Evolutionary conservation across 345 rosid species (phyloP).

Genomic region (Melaleuca alternifolia): DNA sequence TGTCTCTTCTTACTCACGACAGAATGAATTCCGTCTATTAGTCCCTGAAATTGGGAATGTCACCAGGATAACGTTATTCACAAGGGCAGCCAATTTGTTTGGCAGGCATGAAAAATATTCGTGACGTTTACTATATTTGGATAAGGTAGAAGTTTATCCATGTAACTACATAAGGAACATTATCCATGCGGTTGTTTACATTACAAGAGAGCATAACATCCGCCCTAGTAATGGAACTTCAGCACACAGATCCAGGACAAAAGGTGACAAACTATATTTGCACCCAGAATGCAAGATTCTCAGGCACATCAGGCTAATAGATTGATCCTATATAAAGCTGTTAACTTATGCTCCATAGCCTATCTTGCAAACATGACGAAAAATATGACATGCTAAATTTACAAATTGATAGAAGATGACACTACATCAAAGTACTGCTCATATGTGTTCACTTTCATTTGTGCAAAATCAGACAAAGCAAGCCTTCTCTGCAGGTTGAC

Average conservation of each 20-base stretch:
- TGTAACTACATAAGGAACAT: background rate
- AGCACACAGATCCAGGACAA: background rate
- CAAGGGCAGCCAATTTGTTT: background rate
- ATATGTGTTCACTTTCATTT: background rate
- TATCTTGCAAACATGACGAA: background rate
- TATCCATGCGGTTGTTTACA: background rate
- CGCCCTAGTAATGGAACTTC: background rate
- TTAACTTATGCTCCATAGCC: background rate
- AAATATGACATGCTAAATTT: background rate
- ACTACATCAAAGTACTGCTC: background rate
- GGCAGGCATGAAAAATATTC: background rate
- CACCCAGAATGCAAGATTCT: background rate
- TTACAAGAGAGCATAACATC: background rate
- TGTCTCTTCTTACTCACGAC: constrained; percentile 40
- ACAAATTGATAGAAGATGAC: background rate
- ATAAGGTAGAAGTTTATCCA: background rate
- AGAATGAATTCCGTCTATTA: constrained; percentile 44
- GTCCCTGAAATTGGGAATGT: constrained; percentile 29
- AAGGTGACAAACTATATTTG: background rate
- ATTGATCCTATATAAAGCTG: background rate
- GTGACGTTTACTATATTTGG: background rate
- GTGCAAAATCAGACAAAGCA: background rate
- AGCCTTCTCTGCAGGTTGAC: background rate
- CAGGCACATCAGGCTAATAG: background rate
- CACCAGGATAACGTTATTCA: background rate